Conservation (phyloP, 2,329 filamentous ascomycete species). For the Claviceps arundinis region DNA sequence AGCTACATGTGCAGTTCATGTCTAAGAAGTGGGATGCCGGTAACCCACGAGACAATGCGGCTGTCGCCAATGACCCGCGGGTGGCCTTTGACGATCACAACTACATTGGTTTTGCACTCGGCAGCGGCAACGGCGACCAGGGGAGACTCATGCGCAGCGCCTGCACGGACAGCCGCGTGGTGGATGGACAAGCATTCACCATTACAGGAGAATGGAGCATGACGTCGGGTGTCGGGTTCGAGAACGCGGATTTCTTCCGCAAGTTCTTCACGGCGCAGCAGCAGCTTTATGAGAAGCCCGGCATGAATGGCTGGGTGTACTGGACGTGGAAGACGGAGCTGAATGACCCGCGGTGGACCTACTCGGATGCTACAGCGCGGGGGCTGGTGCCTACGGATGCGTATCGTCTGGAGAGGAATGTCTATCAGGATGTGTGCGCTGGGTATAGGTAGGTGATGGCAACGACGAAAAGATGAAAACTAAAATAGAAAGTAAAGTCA, state of each 20-base stretch:
- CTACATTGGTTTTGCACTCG: conserved; percentile 22
- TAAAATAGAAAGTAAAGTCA: no score
- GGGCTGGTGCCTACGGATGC: conserved; percentile 12
- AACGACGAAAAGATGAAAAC: no score
- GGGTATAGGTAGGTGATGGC: conserved; percentile 6
- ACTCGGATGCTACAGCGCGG: conserved; percentile 12
- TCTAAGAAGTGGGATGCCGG: conserved; percentile 40
- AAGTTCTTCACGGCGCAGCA: conserved; percentile 45
- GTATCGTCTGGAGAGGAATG: conserved; percentile 13
- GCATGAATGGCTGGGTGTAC: conserved; percentile 40
- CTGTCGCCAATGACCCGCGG: conserved; percentile 24
- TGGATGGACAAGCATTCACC: conserved; percentile 19
- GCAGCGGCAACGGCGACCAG: conserved; percentile 6
- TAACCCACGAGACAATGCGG: conserved; percentile 7
- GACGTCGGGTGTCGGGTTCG: conserved; percentile 31
- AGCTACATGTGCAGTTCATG: conserved; percentile 33
- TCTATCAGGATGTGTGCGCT: conserved; percentile 13
- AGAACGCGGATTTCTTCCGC: conserved; percentile 33
- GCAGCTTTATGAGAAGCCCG: conserved; percentile 35
- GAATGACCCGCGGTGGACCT: conserved; percentile 18
- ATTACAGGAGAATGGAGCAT: conserved; percentile 47
- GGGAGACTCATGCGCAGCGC: conserved; percentile 15
- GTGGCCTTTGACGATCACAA: conserved; percentile 44
- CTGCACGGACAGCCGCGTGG: conserved; percentile 32
- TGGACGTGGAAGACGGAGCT: conserved; percentile 42